These are phyloP conservation scores for Agapanthus africanus DNA, from an alignment of 106 monocot genomes.

Conservation along the genomic window DNA sequence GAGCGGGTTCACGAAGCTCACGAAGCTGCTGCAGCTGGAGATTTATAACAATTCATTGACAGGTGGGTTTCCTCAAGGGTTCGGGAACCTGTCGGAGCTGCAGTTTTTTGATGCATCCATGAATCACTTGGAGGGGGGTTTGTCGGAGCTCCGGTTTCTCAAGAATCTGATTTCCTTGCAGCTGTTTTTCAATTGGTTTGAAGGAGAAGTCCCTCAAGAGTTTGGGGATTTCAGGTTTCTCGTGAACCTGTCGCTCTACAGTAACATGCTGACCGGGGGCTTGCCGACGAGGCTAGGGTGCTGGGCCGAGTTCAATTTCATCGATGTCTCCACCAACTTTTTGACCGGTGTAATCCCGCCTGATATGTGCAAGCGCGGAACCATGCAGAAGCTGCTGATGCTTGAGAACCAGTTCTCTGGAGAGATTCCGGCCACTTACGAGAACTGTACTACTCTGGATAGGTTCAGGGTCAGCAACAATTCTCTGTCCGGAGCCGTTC, in stretches of 20 bases:
- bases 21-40: constrained; percentile 56
- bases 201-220: constrained; percentile 65
- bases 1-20: constrained; percentile 15
- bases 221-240: constrained; percentile 67
- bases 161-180: constrained; percentile 56
- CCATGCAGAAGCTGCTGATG: constrained; percentile 63
- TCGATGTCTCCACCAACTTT: constrained; percentile 81
- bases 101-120: constrained; percentile 57
- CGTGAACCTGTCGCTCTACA: constrained; percentile 62
- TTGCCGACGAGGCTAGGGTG: constrained; percentile 66
- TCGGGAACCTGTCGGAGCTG: constrained; percentile 51
- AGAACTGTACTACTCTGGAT: constrained; percentile 38
- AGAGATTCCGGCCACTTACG: constrained; percentile 67
- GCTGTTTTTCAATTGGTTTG: constrained; percentile 57
- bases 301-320: constrained; percentile 61
- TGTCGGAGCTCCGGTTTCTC: constrained; percentile 52
- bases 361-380: constrained; percentile 70
- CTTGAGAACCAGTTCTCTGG: constrained; percentile 78
- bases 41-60: constrained; percentile 58
- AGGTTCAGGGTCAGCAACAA: constrained; percentile 75
- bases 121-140: constrained; percentile 9
- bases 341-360: constrained; percentile 77
- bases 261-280: constrained; percentile 46
- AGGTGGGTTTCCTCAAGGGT: constrained; percentile 51
- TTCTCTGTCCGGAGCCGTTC: constrained; percentile 59